Base-by-base conservation (phyloP, 192 early-diverging fungal genomes). In the Rhizophagus clarus region DNA sequence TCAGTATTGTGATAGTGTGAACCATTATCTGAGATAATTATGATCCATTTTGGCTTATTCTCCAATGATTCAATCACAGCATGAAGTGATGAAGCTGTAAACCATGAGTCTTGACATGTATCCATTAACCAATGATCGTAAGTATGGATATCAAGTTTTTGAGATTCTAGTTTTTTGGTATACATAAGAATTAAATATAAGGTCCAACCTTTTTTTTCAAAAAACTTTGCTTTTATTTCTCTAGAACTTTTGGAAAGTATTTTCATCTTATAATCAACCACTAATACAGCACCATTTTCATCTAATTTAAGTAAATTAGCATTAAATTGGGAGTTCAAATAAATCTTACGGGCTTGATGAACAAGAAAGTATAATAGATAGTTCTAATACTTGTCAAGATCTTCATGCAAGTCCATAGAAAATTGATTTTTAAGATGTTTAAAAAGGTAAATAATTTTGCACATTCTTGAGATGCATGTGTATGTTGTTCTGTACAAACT, bases 221-320 rank as follows among this genome's bases (percentile, higher is more conserved):
- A 70, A 37, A 37, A 70, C 10, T 70, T 40, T 17, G 12, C 15
- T 24, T 70, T 70, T 15, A 10, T 70, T 17, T 34, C 31, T 42
- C 9, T 14, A 26, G 22, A 15, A 62, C n/a, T 62, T 62, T 62
- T 62, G 15, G 61, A 1, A 9, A 62, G 20, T 62, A 70, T 70
- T 70, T 42, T 70, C 37, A 70, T 70, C 45, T 70, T 70, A 70
- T 70, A 70, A 42, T 70, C 37, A 37, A 70, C 68, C 3, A 70
- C 28, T 42, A 70, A 40, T n/a, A 70, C 4, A 40, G 37, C 37
- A 42, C 20, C 68, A 42, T 70, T 29, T 42, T 20, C 4, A 42
- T 42, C 20, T 29, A 70, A 34, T 22, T 70, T 17, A 70, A n/a
- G n/a, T n/a, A n/a, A n/a, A n/a, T n/a, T n/a, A n/a, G n/a, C n/a